Conservation (phyloP, 306 rosid species). For the peach (Prunus persica) region DNA sequence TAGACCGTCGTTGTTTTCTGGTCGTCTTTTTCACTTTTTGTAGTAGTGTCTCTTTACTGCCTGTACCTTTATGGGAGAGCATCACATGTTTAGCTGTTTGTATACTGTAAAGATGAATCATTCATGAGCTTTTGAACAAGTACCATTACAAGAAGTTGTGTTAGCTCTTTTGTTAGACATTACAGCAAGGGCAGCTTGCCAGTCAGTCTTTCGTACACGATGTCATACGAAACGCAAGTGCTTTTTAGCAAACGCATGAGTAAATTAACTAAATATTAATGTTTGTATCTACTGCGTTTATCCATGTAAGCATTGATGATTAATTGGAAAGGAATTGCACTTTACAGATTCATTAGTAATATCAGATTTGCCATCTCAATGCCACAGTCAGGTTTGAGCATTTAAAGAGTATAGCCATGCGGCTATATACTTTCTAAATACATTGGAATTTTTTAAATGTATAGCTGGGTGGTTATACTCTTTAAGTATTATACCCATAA, state of each 20-base stretch:
- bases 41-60: conserved; percentile 68
- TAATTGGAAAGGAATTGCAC: not conserved
- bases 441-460: too few species aligned
- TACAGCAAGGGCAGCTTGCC: not conserved
- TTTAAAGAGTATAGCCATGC: too few species aligned
- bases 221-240: not conserved
- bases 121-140: conserved; percentile 2
- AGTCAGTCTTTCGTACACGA: not conserved
- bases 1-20: too few species aligned
- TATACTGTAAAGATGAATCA: not conserved
- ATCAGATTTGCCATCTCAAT: not conserved
- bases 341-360: not conserved
- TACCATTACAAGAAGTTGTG: not conserved
- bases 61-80: conserved; percentile 62
- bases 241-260: not conserved
- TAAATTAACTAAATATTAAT: not conserved
- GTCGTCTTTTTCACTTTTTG: too few species aligned
- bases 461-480: too few species aligned
- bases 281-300: not conserved
- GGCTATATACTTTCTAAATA: too few species aligned
- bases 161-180: not conserved
- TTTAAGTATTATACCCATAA: too few species aligned
- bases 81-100: not conserved
- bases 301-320: not conserved
- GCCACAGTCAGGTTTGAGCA: not conserved